Evolutionary conservation across 2,329 filamentous ascomycete genomes (phyloP), one percentile per base, ranked within the genome.

Genomic region (Trichothecium roseum): DNA sequence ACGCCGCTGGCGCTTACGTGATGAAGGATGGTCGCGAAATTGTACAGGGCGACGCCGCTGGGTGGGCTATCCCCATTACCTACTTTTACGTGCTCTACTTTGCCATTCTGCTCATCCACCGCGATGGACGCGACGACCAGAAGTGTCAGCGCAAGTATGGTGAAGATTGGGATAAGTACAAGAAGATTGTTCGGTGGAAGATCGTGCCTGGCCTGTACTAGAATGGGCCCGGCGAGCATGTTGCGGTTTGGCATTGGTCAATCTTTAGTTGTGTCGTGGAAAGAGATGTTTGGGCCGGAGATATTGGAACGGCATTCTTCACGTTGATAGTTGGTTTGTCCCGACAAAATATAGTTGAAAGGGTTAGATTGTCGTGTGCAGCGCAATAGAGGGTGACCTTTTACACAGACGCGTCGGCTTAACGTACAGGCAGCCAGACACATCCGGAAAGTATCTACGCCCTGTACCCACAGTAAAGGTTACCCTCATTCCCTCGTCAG

Each of bases 41-140:
- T 2, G 67, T 86, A 12, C 79, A 78, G 37, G 83, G 80, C 26
- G 76, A 78, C 18, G 80, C 84, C 22, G 75, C 72, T 47, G 88
- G 86, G 16, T 94, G 83, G 74, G 87, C 82, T 32, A 87, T 88
- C 60, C 64, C 88, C 31, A 74, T 95, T 45, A 94, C 88, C 0
- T 96, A 95, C 65, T 95, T 95, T 55, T 96, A 93, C 63, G 70
- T 95, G 47, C 50, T 94, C 7, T 96, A 95, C 65, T 95, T 96
- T 63, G 87, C 79, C 4, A 63, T 94, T 10, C 62, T 96, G 42
- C 69, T 96, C 9, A 66, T 95, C 36, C 89, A 95, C 55, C 81
- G 89, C 15, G 87, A 94, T 54, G 66, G 77, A 39, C 73, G 89
- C 36, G 89, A 96, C 47, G 88, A 95, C 47, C 83, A 85, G 55